phyloP scores from a whole-genome alignment of 768 basidiomycete genomes.

The Mycena epipterygia region DNA sequence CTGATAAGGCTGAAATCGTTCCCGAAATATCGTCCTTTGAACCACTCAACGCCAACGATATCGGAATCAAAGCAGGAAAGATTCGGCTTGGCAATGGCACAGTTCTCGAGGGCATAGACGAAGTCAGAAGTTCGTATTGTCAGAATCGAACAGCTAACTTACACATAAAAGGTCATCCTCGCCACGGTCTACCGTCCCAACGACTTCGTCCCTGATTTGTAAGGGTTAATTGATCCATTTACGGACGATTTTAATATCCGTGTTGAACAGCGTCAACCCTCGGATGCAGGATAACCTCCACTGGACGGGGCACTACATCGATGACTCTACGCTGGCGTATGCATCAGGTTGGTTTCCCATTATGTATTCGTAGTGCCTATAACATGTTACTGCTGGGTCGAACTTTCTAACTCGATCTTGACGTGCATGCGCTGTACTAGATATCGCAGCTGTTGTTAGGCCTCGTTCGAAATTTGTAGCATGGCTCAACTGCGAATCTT shows the following conservation, averaged over 20 bases:
- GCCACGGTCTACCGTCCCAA: slow-evolving; percentile 48
- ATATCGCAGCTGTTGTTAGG: slow-evolving; percentile 19
- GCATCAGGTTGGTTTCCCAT: background rate
- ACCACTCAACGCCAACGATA: slow-evolving; percentile 22
- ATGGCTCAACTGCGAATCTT: slow-evolving; percentile 41
- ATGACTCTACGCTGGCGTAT: slow-evolving; percentile 50
- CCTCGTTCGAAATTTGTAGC: slow-evolving; percentile 32
- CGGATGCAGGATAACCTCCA: slow-evolving; percentile 28
- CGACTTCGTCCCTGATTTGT: slow-evolving; percentile 41
- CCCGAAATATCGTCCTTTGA: slow-evolving; percentile 44
- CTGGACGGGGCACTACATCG: slow-evolving; percentile 47
- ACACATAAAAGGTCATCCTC: slow-evolving; percentile 36
- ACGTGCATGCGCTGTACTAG: slow-evolving; percentile 22
- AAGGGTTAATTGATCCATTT: background rate
- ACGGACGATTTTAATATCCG: no score
- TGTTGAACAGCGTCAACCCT: slow-evolving; percentile 20
- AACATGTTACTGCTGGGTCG: slow-evolving; percentile 37
- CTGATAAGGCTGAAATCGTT: slow-evolving; percentile 42
- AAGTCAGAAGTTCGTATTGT: slow-evolving; percentile 16
- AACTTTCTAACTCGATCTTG: background rate
- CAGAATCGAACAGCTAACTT: no score
- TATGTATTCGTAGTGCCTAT: slow-evolving; percentile 29
- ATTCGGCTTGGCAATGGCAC: slow-evolving; percentile 46
- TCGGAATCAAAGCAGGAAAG: slow-evolving; percentile 38
- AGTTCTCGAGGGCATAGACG: slow-evolving; percentile 43